Evolutionary conservation across 805 yeast genomes (phyloP).

Genomic region (Candida pini): DNA sequence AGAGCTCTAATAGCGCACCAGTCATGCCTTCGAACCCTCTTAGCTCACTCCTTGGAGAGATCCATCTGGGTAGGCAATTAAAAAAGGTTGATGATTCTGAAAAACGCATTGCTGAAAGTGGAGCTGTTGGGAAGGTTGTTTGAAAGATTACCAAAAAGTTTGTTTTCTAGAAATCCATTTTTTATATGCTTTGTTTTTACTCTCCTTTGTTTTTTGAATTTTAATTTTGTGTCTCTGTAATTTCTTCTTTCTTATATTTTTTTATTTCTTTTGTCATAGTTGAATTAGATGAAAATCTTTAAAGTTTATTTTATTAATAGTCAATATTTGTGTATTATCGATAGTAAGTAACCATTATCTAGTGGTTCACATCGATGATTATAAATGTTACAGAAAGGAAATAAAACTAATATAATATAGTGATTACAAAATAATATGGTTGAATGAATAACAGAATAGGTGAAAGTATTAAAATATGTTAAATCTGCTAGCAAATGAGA

Average conservation of each 20-base stretch:
- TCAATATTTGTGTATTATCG: neutral
- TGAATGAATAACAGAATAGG: too few relatives aligned
- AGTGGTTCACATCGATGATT: too few relatives aligned
- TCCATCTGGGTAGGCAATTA: conserved; percentile 45
- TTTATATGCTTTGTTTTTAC: neutral
- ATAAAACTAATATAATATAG: neutral
- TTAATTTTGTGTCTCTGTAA: neutral
- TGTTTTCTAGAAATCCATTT: neutral
- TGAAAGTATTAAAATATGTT: conserved; percentile 11
- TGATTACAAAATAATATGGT: too few relatives aligned
- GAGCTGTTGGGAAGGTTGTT: conserved; percentile 47
- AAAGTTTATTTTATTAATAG: neutral
- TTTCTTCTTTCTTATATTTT: neutral
- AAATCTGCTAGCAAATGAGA: conserved; percentile 13
- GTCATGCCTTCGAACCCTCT: conserved; percentile 27
- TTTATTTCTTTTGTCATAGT: neutral
- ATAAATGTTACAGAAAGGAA: neutral
- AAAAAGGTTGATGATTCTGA: conserved; percentile 45
- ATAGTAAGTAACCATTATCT: neutral
- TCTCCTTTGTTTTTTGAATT: neutral
- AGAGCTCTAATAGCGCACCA: conserved; percentile 27
- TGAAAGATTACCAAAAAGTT: conserved; percentile 4
- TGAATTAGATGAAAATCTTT: too few relatives aligned
- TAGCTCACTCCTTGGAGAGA: conserved; percentile 48
- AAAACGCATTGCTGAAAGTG: conserved; percentile 40